Base-by-base conservation (phyloP, 768 basidiomycete genomes). In the Phanerodontia chrysosporium region DNA sequence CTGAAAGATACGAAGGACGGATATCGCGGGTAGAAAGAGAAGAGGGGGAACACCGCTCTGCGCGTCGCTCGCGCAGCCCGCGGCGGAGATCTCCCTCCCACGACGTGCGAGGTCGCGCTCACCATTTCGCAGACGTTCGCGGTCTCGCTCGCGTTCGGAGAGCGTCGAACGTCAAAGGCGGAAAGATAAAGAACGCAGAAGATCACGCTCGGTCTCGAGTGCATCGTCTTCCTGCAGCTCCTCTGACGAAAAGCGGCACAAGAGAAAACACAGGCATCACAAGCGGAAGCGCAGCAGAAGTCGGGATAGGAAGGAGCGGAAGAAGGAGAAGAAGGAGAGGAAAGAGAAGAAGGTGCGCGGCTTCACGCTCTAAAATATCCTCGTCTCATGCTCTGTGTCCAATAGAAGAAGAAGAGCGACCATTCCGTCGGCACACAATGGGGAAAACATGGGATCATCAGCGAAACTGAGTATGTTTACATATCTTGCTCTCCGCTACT, bases 361-460 rank as follows among this genome's bases (percentile, higher is more conserved):
- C 18, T 28, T 13, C 28, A 14, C 30, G 51, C 12, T 58, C 28
- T 49, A 42, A 53, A 32, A 14, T 25, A 59, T 21, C 12, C 25
- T 51, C 54, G 18, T 24, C 54, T 30, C 36, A 57, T 62, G 29
- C 12, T 25, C 51, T 42, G 13, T 48, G n/a, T 44, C 55, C 51
- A 39, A 18, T 63, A 81, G 76, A 75, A 83, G 76, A 77, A 86
- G 75, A 86, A 86, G 71, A 83, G 84, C 63, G 79, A 78, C 10
- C 76, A 75, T 21, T 80, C 75, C 30, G 73, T 75, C 27, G 81
- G 82, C 10, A 76, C 83, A 18, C 86, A 92, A 63, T 97, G 93
- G 93, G 95, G 95, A 16, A 93, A 91, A 72, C 88, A 90, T 72
- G 95, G 95, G 2, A 81, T 91, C 56, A 93, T 97, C 58, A 81